Conservation (phyloP, 1,284 basidiomycete species). For the Leccinum griseonigrum region DNA sequence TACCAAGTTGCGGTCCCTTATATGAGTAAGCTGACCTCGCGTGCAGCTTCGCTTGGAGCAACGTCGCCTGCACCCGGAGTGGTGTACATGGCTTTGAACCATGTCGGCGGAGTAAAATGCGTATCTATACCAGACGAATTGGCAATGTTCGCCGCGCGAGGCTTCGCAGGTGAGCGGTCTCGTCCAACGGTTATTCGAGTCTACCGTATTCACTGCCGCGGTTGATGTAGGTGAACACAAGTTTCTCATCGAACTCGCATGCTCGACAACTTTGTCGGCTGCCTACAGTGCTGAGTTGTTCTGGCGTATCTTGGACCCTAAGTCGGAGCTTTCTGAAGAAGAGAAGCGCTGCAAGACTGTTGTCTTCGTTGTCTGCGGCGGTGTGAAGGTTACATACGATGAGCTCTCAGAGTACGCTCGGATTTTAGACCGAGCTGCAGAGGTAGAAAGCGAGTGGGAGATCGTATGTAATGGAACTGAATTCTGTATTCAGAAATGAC, state of each 20-base stretch:
- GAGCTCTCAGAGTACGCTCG: constrained; percentile 49
- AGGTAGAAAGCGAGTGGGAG: constrained; percentile 33
- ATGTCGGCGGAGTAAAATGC: constrained; percentile 52
- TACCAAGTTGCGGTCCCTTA: constrained; percentile 52
- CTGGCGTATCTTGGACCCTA: constrained; percentile 35
- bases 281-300: constrained; percentile 62
- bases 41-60: constrained; percentile 69
- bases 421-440: constrained; percentile 37
- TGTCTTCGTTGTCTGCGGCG: constrained; percentile 31
- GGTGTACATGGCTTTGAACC: constrained; percentile 60
- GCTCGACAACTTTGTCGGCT: constrained; percentile 61
- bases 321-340: constrained; percentile 40
- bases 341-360: constrained; percentile 26
- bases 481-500: constrained; percentile 29
- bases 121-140: constrained; percentile 65
- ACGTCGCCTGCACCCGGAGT: constrained; percentile 58
- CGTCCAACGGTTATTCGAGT: not conserved
- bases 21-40: constrained; percentile 55
- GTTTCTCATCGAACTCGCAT: constrained; percentile 68
- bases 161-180: constrained; percentile 51
- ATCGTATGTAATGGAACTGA: constrained; percentile 40
- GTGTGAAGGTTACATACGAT: constrained; percentile 54
- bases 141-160: constrained; percentile 54
- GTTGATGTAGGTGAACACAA: constrained; percentile 64
- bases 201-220: constrained; percentile 7